These are phyloP conservation scores for Flaveria floridana DNA, from an alignment of 140 eudicot genomes.

Conservation along the genomic window DNA sequence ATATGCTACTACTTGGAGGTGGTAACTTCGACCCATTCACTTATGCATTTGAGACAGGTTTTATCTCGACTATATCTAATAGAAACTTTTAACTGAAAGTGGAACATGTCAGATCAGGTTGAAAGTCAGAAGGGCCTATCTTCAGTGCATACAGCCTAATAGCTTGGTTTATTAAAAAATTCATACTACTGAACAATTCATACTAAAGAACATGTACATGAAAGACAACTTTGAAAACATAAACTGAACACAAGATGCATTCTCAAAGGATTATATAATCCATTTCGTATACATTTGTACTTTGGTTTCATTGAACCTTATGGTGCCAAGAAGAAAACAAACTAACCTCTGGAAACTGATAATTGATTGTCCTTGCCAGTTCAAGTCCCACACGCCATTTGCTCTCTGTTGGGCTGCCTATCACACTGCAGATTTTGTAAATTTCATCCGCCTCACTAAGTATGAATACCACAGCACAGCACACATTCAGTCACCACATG, in stretches of 20 bases:
- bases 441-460: constrained; percentile 43
- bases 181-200: not conserved
- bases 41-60: not conserved
- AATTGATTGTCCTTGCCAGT: constrained; percentile 48
- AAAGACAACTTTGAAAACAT: not conserved
- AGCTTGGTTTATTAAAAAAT: not conserved
- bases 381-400: constrained; percentile 54
- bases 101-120: not conserved
- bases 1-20: constrained; percentile 2
- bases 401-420: constrained; percentile 59
- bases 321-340: constrained; percentile 3
- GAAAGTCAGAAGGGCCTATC: not conserved
- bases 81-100: not conserved
- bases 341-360: constrained; percentile 68
- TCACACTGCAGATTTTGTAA: constrained; percentile 53
- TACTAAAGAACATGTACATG: too few relatives aligned
- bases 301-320: not conserved
- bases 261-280: not conserved
- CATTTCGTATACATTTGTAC: not conserved
- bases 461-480: constrained; percentile 8
- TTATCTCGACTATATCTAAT: not conserved
- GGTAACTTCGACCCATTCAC: not conserved
- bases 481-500: constrained; percentile 18
- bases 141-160: not conserved
- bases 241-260: constrained; percentile 1